phyloP scores from a whole-genome alignment of 176 grass and related monocot species.

The Olyra latifolia region DNA sequence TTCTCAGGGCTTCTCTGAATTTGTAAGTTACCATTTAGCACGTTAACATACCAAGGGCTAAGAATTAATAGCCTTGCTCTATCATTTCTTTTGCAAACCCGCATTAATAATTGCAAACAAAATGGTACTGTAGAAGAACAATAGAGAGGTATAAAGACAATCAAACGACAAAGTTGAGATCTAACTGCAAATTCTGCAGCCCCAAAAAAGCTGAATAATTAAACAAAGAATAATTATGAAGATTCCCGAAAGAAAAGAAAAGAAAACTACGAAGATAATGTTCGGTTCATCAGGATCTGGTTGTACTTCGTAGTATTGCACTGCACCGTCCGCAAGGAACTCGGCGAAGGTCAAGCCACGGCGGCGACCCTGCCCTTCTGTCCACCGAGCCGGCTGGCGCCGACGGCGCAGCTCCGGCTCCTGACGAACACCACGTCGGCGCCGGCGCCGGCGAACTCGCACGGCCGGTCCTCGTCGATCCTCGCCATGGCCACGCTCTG shows the following conservation, averaged over 20 bases:
- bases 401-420: constrained; percentile 45
- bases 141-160: background rate
- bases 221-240: background rate
- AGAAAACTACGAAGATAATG: background rate
- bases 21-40: too few species aligned
- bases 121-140: background rate
- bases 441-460: constrained; percentile 42
- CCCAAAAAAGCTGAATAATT: too few species aligned
- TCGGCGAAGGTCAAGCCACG: background rate
- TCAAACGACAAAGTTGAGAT: background rate
- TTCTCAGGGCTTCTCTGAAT: too few species aligned
- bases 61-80: background rate
- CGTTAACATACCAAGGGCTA: too few species aligned
- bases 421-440: constrained; percentile 26
- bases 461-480: constrained; percentile 77
- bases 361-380: background rate
- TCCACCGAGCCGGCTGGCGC: background rate
- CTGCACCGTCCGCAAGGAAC: too few species aligned
- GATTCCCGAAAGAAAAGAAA: too few species aligned
- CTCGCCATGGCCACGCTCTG: constrained; percentile 61
- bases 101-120: background rate
- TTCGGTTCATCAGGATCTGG: background rate
- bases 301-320: too few species aligned
- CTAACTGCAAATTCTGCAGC: background rate
- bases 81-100: background rate